Evolutionary conservation across 305 asterid species (phyloP).

Genomic region (Solanum hybrid): DNA sequence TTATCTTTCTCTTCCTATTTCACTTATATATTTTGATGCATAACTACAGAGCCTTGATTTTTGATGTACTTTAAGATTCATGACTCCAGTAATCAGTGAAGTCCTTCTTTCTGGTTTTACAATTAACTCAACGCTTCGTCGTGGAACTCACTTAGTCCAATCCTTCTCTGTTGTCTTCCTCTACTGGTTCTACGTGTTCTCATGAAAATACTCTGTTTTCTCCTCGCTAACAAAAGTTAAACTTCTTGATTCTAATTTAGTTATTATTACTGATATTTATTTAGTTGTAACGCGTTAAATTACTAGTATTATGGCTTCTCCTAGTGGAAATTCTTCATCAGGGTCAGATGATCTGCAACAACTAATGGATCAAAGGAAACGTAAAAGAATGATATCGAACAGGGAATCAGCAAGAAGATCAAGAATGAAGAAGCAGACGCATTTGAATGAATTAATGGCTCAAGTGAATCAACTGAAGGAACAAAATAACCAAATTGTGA

Average conservation of each 20-base stretch:
- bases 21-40: slow-evolving; percentile 10
- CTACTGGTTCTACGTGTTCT: slow-evolving; percentile 18
- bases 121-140: slow-evolving; percentile 4
- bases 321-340: slow-evolving; percentile 24
- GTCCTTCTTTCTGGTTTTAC: slow-evolving; percentile 15
- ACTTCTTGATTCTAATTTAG: background rate
- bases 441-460: slow-evolving; percentile 37
- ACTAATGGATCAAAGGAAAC: slow-evolving; percentile 32
- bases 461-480: slow-evolving; percentile 33
- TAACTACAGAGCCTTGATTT: background rate
- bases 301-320: slow-evolving; percentile 20
- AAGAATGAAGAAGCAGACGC: slow-evolving; percentile 60
- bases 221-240: background rate
- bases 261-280: background rate
- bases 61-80: background rate
- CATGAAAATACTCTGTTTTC: background rate
- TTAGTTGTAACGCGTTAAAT: background rate
- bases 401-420: slow-evolving; percentile 63
- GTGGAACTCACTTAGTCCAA: slow-evolving; percentile 13
- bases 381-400: slow-evolving; percentile 62
- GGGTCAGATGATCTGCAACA: slow-evolving; percentile 18
- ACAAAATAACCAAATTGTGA: slow-evolving; percentile 31
- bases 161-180: slow-evolving; percentile 13
- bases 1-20: background rate
- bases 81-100: slow-evolving; percentile 18